Percentiles rank a stretch among this genome's conserved stretches.
phyloP scores from a whole-genome alignment of 1,284 basidiomycete species.

The Malassezia restricta region DNA sequence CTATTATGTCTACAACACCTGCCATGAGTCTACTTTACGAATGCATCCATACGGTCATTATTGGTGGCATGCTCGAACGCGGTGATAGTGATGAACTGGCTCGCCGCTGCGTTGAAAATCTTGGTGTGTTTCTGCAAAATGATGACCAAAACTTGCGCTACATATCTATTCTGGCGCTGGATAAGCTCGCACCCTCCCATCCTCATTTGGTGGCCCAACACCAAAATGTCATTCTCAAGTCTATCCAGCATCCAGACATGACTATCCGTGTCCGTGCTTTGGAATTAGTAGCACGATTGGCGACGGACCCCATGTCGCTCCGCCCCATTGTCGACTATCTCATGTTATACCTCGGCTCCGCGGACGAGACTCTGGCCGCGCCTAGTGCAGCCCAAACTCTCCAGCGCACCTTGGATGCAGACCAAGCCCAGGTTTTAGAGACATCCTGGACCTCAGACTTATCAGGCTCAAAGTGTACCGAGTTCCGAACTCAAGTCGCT shows the following conservation, averaged over 20 bases:
- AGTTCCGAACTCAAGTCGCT: conserved; percentile 68
- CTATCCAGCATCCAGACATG: conserved; percentile 82
- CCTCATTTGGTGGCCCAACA: conserved; percentile 81
- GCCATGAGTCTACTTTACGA: conserved; percentile 94
- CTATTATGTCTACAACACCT: conserved; percentile 85
- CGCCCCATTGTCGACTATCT: conserved; percentile 79
- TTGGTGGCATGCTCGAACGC: conserved; percentile 71
- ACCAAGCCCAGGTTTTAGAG: neutral
- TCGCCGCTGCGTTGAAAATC: conserved; percentile 76
- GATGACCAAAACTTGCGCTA: conserved; percentile 90
- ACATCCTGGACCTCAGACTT: neutral
- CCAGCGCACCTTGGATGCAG: neutral
- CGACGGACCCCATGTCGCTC: conserved; percentile 61
- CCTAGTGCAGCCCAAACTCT: neutral
- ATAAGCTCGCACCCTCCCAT: conserved; percentile 86
- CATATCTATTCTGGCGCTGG: conserved; percentile 84
- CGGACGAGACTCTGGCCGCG: neutral
- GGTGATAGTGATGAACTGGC: conserved; percentile 58
- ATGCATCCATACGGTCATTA: conserved; percentile 95
- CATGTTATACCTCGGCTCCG: conserved; percentile 62
- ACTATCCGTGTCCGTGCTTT: conserved; percentile 89
- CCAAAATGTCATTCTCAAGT: conserved; percentile 78
- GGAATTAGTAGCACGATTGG: conserved; percentile 85
- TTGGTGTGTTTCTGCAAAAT: conserved; percentile 81
- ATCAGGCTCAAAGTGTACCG: conserved; percentile 53